Evolutionary conservation across 768 basidiomycete species (phyloP), one percentile per base, ranked within the genome.

Genomic region (Dictyophora rubrovolvata): DNA sequence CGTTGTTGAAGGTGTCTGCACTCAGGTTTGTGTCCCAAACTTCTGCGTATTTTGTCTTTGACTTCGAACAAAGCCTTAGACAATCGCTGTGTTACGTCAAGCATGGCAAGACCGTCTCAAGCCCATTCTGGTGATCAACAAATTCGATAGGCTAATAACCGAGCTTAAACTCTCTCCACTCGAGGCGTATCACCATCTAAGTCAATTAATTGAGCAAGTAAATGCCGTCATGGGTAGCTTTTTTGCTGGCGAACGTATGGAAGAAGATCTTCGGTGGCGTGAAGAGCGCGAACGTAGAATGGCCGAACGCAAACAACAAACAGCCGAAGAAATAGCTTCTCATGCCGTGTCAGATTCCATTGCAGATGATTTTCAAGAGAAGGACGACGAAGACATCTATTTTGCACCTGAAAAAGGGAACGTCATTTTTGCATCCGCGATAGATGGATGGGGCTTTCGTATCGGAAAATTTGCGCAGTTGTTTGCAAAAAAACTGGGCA

Each of bases 171-270:
- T 98, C 14, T 78, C 91, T 0, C 93, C 96, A 1, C 76, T 84
- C 2, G 96, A 98, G 69, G 94, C 93, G 1, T 91, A 98, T 66
- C 89, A 94, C 65, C 95, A 97, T 66, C 82, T 99, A n/a, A 76
- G 83, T 6, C 86, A 91, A 37, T 77, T 97, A 14, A 91, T 99
- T 55, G 95, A 98, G 69, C 91, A 96, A 66, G 94, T 97, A 22
- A 99, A 98, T 66, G 96, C 93, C 0, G 91, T 98, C 54, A 95
- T 98, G 93, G 96, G 96, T 0, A 83, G 83, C 59, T 94, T 97
- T 71, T 98, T 93, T 67, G 93, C 94, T 3, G 81, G 87, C 1
- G 95, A 97, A 62, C 77, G 96, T 17, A 96, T 98, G 93, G 93
- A 95, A 63, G 93, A 97, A 62, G 94, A 98, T 71, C 71, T 93